These are phyloP conservation scores for Schwanniomyces pseudopolymorphus DNA, from an alignment of 805 yeast genomes.

Conservation along the genomic window DNA sequence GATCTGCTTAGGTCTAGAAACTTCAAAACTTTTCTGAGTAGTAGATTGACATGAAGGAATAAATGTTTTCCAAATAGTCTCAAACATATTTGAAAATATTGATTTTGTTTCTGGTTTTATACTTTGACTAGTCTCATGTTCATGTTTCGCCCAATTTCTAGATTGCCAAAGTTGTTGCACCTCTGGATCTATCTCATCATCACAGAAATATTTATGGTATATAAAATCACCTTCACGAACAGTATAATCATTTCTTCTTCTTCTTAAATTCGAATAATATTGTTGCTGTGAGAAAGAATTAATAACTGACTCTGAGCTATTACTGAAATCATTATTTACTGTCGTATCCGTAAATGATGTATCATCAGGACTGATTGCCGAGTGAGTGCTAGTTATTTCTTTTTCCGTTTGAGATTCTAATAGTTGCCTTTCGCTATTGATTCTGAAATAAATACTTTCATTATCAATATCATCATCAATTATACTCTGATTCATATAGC, in stretches of 20 bases:
- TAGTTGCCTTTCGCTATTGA: conserved; percentile 11
- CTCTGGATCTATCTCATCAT: conserved; percentile 50
- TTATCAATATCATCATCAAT: conserved; percentile 3
- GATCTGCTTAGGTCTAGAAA: conserved; percentile 34
- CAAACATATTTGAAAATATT: background rate
- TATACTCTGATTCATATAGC: background rate
- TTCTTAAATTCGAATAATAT: conserved; percentile 14
- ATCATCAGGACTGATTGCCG: background rate
- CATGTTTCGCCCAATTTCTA: conserved; percentile 22
- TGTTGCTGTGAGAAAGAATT: conserved; percentile 18
- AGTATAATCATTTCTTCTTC: conserved; percentile 47
- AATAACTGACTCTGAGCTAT: background rate
- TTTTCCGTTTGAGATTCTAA: background rate
- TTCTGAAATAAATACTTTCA: conserved; percentile 13
- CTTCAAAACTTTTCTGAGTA: conserved; percentile 27
- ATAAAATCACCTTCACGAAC: conserved; percentile 61
- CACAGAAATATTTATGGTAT: conserved; percentile 37
- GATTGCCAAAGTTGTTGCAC: conserved; percentile 52
- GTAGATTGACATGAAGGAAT: background rate
- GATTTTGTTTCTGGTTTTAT: background rate
- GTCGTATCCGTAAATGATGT: background rate
- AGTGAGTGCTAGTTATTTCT: background rate
- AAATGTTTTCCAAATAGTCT: background rate
- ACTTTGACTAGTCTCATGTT: background rate
- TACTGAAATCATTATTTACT: background rate